These are phyloP conservation scores for Debaryomyces udenii DNA, from an alignment of 1,139 yeast species.

Conservation along the genomic window DNA sequence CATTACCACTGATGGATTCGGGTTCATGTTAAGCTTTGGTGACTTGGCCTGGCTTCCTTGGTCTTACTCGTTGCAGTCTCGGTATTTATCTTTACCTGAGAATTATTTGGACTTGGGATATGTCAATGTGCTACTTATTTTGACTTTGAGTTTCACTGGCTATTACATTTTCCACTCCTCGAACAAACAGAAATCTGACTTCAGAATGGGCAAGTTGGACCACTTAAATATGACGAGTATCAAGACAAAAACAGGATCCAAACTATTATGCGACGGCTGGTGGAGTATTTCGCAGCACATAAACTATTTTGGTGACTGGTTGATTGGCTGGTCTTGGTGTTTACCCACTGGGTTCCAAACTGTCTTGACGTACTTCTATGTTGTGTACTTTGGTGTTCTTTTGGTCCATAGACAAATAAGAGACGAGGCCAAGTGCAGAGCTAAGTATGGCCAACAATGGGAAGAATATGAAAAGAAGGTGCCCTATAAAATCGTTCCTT, in stretches of 20 bases:
- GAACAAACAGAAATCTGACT: constrained; percentile 81
- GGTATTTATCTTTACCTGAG: constrained; percentile 65
- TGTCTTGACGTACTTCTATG: constrained; percentile 85
- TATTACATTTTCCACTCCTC: constrained; percentile 82
- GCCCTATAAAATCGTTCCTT: constrained; percentile 90
- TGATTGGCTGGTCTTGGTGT: constrained; percentile 92
- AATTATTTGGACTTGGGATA: constrained; percentile 63
- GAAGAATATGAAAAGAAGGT: constrained; percentile 74
- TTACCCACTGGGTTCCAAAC: constrained; percentile 84
- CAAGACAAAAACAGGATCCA: constrained; percentile 75
- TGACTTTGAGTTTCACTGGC: constrained; percentile 57
- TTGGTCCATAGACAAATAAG: constrained; percentile 86
- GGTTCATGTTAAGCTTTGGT: constrained; percentile 94
- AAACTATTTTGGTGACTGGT: constrained; percentile 94
- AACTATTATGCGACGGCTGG: constrained; percentile 88
- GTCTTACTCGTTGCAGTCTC: constrained; percentile 82
- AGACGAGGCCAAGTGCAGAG: constrained; percentile 89
- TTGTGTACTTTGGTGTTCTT: constrained; percentile 77
- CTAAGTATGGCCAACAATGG: constrained; percentile 88
- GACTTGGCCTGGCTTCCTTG: constrained; percentile 95
- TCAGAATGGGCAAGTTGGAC: constrained; percentile 74
- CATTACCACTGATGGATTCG: constrained; percentile 94
- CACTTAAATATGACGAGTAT: constrained; percentile 66
- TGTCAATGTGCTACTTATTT: constrained; percentile 35
- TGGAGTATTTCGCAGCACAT: constrained; percentile 94